Conservation (phyloP, 2,329 filamentous ascomycete species). For the Fusarium ambrosium region DNA sequence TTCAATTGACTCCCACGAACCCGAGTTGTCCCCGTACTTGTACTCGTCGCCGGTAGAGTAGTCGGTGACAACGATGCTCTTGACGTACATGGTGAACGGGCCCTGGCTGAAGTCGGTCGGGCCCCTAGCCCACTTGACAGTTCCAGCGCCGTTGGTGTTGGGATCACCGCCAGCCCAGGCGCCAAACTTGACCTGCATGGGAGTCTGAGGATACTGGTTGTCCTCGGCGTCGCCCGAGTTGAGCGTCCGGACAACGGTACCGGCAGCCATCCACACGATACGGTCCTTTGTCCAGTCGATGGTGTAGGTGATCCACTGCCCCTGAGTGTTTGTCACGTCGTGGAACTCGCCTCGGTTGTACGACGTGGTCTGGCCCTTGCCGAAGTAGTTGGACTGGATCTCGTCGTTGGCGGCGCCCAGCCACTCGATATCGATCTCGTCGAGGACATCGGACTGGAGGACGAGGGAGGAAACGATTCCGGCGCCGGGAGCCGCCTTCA, state of each 20-base stretch:
- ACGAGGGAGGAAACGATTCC: conserved; percentile 96
- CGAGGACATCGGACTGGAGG: conserved; percentile 89
- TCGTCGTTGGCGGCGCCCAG: conserved; percentile 81
- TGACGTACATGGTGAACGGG: conserved; percentile 88
- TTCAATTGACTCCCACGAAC: conserved; percentile 84
- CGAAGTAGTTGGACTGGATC: conserved; percentile 98
- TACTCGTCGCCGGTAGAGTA: conserved; percentile 94
- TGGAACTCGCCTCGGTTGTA: conserved; percentile 92
- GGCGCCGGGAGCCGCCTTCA: conserved; percentile 88
- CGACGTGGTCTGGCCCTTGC: conserved; percentile 86
- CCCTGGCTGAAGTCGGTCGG: conserved; percentile 85
- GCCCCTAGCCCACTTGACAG: conserved; percentile 90
- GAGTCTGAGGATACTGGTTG: conserved; percentile 91
- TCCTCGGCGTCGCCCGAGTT: conserved; percentile 75
- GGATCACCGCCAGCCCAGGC: conserved; percentile 93
- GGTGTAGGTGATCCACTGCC: conserved; percentile 85
- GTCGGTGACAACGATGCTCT: conserved; percentile 82
- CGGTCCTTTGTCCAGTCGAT: conserved; percentile 91
- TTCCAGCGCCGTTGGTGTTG: conserved; percentile 78
- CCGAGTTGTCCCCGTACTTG: conserved; percentile 82
- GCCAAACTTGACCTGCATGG: conserved; percentile 94
- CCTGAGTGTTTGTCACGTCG: conserved; percentile 75
- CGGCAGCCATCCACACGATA: conserved; percentile 89
- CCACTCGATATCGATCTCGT: conserved; percentile 99
- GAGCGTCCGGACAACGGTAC: conserved; percentile 81